phyloP scores from a whole-genome alignment of 2,329 filamentous ascomycete genomes.

The Rhytidhysteron rufulum region DNA sequence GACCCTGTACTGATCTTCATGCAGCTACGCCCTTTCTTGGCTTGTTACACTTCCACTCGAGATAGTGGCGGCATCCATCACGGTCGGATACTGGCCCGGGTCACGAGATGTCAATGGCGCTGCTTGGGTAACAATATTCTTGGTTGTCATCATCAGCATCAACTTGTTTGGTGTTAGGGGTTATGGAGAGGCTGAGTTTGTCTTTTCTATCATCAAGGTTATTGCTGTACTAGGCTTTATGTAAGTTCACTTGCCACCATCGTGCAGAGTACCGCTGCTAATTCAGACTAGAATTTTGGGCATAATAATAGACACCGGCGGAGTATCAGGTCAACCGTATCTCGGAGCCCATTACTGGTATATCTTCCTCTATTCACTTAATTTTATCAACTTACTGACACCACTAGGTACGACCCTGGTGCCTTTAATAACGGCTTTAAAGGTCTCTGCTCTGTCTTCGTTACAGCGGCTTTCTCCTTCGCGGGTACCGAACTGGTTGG shows the following conservation, averaged over 20 bases:
- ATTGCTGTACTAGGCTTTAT: slow-evolving; percentile 81
- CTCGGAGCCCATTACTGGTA: slow-evolving; percentile 74
- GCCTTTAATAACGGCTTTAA: slow-evolving; percentile 78
- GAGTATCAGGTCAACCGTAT: slow-evolving; percentile 58
- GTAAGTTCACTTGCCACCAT: slow-evolving; percentile 44
- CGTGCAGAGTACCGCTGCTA: not conserved
- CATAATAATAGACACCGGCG: slow-evolving; percentile 76
- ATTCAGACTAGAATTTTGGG: slow-evolving; percentile 63
- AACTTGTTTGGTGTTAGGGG: slow-evolving; percentile 84
- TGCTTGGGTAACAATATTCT: slow-evolving; percentile 76
- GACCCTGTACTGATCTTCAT: no score
- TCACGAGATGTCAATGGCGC: slow-evolving; percentile 37
- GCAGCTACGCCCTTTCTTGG: slow-evolving; percentile 79
- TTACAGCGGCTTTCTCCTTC: slow-evolving; percentile 70
- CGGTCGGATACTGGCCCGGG: slow-evolving; percentile 73
- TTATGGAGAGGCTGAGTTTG: slow-evolving; percentile 82
- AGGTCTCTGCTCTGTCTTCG: slow-evolving; percentile 70
- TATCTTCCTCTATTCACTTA: not conserved
- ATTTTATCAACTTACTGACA: not conserved
- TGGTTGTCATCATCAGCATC: slow-evolving; percentile 69
- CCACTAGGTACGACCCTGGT: slow-evolving; percentile 56
- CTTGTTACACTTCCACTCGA: slow-evolving; percentile 74
- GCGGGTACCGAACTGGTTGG: slow-evolving; percentile 73
- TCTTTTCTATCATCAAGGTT: slow-evolving; percentile 80
- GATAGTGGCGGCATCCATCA: slow-evolving; percentile 79